Evolutionary conservation across 495 filamentous ascomycete genomes (phyloP), one percentile per base, ranked within the genome.

Genomic region (Cercophora newfieldiana): DNA sequence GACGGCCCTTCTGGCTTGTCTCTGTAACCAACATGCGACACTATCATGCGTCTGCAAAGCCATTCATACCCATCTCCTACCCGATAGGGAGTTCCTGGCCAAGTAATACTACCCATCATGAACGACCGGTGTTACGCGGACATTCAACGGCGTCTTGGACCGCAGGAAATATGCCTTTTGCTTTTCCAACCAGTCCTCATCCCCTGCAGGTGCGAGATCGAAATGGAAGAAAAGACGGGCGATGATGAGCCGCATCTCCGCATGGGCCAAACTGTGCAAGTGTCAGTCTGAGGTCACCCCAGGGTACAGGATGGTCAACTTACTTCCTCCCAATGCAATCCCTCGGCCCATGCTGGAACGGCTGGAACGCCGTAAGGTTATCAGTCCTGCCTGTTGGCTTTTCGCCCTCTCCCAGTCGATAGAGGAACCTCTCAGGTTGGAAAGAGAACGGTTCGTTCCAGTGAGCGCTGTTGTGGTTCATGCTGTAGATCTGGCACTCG

Each of bases 241-340:
- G 1, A 86, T 64, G 18, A 84, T 73, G 0, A 79, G 60, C 1
- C 71, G 64, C 71, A 83, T 79, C 65, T 85, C 80, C 22, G 66
- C 65, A 21, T 71, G 80, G 2, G 65, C 65, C 28, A 67, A 59
- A 25, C 65, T 67, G 1, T 49, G 25, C n/a, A 6, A 28, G n/a
- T 2, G 48, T 33, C 44, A 53, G 47, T 22, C 37, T 44, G 49
- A 7, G 24, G n/a, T 47, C 29, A 14, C 22, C 0, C 22, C 55
- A 59, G 31, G 16, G 29, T 56, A 8, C 4, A 44, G 18, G 12
- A 16, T 19, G 1, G 7, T 49, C 18, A 37, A 79, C 83, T 71
- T 71, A 86, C 83, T 81, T 82, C 69, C 77, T 76, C 31, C 85
- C 86, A 54, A 86, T 77, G 62, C 85, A 88, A 66, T 84, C 81